Base-by-base conservation (phyloP, 1,139 yeast species). In the Diutina mesorugosa region DNA sequence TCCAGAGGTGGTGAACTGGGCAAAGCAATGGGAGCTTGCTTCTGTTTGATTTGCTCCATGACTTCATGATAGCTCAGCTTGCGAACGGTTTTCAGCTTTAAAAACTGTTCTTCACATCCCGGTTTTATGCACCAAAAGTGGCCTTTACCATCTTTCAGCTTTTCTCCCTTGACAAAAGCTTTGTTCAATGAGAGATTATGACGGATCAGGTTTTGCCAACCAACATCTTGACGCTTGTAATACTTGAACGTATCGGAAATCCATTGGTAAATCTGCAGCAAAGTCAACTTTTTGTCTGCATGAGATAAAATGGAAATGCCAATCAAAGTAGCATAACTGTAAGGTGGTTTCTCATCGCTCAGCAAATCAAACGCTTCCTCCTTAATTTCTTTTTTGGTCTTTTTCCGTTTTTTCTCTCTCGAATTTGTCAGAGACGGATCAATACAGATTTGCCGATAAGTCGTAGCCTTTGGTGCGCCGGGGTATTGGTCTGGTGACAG, bases 81-180 rank as follows among this genome's bases (percentile, higher is more conserved):
- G 63, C 76, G 79, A 51, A 72, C 74, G 56, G 74, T 69, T 64
- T 84, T 79, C 6, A 81, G 82, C 66, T 84, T 87, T 65, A 88
- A 77, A 65, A 93, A 93, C 68, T 86, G 90, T 61, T 82, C 82
- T 69, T 91, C 97, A 65, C 78, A 82, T 4, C 96, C 97, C 28
- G 81, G 76, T 60, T 86, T 90, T 57, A 93, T 89, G 63, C 88
- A 84, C 99, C 99, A 95, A 69, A 87, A 93, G 71, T 91, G 96
- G 45, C 99, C 99, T 72, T 93, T 93, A 6, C 98, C 98, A 69
- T 89, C 96, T 63, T 88, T 87, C 16, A 97, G 91, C 67, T 93
- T 87, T 62, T 89, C 96, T 47, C 95, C 90, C 70, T 93, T 93
- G 57, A 86, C 79, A 64, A 90, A 90, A 1, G 96, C 96, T 67